Evolutionary conservation across 805 yeast species (phyloP).

Genomic region (Candida pseudofarinosa): DNA sequence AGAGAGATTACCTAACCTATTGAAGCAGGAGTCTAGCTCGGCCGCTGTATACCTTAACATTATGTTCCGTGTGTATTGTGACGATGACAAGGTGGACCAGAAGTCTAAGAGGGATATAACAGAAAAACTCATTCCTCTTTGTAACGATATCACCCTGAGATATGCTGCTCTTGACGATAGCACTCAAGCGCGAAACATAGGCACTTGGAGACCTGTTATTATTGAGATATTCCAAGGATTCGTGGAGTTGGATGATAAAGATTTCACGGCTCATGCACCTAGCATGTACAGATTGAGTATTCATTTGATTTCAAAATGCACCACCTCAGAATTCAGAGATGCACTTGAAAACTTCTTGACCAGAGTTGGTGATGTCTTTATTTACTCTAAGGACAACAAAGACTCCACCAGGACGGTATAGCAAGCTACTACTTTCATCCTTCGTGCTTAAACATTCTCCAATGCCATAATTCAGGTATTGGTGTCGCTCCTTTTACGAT

Average conservation of each 20-base stretch:
- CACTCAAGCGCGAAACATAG: slow-evolving; percentile 74
- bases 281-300: slow-evolving; percentile 57
- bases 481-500: neutral
- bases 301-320: slow-evolving; percentile 55
- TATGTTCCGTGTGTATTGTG: slow-evolving; percentile 75
- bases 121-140: slow-evolving; percentile 56
- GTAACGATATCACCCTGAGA: slow-evolving; percentile 65
- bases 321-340: slow-evolving; percentile 56
- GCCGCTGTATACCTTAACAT: slow-evolving; percentile 83
- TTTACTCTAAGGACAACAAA: neutral
- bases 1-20: slow-evolving; percentile 84
- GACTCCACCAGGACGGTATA: no score
- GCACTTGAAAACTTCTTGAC: slow-evolving; percentile 59
- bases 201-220: slow-evolving; percentile 89
- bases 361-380: slow-evolving; percentile 43
- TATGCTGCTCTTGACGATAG: slow-evolving; percentile 70
- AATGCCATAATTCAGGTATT: no score
- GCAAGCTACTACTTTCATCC: no score
- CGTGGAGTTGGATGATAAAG: slow-evolving; percentile 68
- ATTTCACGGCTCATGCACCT: slow-evolving; percentile 58
- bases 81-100: slow-evolving; percentile 46
- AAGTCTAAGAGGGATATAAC: slow-evolving; percentile 50
- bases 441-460: no score
- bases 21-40: slow-evolving; percentile 88
- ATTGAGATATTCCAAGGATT: slow-evolving; percentile 83